Conservation (phyloP, 139 green algal species). For the Ettlia oleoabundans region DNA sequence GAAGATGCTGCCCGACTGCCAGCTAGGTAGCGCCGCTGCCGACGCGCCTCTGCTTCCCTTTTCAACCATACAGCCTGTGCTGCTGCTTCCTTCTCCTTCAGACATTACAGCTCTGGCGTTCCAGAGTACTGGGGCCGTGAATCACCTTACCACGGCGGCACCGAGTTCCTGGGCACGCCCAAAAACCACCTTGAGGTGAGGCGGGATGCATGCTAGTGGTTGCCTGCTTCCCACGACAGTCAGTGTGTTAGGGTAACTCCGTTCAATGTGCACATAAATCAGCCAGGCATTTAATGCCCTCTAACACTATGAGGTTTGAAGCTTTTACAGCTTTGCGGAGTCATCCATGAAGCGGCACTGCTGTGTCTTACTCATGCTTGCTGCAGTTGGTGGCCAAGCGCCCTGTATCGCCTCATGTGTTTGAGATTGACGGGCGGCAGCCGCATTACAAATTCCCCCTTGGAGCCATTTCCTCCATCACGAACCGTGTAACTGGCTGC, state of each 20-base stretch:
- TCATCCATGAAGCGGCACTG: not conserved
- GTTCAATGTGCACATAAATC: not conserved
- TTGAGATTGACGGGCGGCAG: slow-evolving; percentile 76
- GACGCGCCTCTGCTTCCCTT: not conserved
- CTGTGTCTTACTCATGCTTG: not conserved
- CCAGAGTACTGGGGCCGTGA: slow-evolving; percentile 88
- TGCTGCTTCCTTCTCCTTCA: not conserved
- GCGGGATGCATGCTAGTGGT: no score
- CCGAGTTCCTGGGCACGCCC: slow-evolving; percentile 92
- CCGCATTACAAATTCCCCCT: slow-evolving; percentile 94
- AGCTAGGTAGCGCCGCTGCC: no score
- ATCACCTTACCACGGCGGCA: slow-evolving; percentile 86
- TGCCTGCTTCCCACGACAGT: no score
- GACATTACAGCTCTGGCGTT: slow-evolving; percentile 44
- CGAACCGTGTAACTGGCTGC: slow-evolving; percentile 87
- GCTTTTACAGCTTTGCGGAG: not conserved
- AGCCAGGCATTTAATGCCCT: not conserved
- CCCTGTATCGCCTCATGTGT: slow-evolving; percentile 91
- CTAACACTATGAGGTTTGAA: not conserved
- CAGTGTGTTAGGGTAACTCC: no score
- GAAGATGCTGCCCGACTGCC: no score
- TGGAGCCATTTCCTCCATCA: slow-evolving; percentile 86
- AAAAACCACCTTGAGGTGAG: slow-evolving; percentile 84
- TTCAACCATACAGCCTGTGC: not conserved
- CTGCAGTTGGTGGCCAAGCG: slow-evolving; percentile 84